Evolutionary conservation across 2,329 filamentous ascomycete species (phyloP), one percentile per base, ranked within the genome.

Genomic region (Ophiocordyceps camponoti-leonardi): DNA sequence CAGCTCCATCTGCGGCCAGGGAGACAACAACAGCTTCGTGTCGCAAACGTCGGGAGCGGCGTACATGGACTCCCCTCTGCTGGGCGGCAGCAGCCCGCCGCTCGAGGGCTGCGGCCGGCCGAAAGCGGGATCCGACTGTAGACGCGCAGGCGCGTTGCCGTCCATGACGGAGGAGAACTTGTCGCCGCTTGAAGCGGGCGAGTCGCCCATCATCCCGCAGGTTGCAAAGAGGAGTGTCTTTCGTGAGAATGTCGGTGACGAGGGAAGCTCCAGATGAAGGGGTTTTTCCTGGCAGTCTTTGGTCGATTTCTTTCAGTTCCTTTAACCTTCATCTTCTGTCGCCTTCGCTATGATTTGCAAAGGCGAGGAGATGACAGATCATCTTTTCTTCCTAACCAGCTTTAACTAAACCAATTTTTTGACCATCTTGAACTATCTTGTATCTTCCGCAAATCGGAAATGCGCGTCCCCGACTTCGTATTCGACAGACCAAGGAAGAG

Each of bases 191-290:
- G 56, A 50, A 4, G 56, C 52, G 41, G 44, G 54, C 4, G 47
- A 39, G 16, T 39, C 35, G n/a, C 18, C 51, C 2, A 44, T 53
- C 8, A 54, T 51, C 42, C 53, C 57, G 5, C 26, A 4, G 26
- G 6, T 28, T 28, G 42, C 59, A n/a, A 55, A 66, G 44, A 62
- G 57, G 54, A 68, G 66, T 26, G 59, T 65, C 37, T 68, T 69
- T 40, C 53, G 56, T 7, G 66, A 67, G 51, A 61, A 58, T n/a
- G 56, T 58, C 26, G 64, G 67, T 39, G 65, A 69, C 51, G 57
- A 64, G 54, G 57, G 23, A 3, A 42, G 16, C 22, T 22, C n/a
- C 8, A 42, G 19, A 18, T 46, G 42, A 28, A 5, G 2, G 13
- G 31, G 16, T 33, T 16, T 33, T 14, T 33, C 8, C 11, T 31